phyloP scores from a whole-genome alignment of 257 asterid species.

The Dorcoceras hygrometricum region DNA sequence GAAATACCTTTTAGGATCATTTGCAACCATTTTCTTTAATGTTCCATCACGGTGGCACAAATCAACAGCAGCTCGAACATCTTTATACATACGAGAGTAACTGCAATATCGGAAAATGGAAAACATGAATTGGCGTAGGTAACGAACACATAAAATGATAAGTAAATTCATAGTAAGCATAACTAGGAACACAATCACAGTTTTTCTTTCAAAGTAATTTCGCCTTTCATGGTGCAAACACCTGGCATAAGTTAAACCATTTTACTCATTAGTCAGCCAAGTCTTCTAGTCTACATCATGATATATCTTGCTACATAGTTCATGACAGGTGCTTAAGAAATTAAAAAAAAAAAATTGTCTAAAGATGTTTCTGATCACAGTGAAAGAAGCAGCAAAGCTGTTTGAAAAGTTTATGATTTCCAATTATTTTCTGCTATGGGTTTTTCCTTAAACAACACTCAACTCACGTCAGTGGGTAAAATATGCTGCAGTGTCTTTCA shows the following conservation, averaged over 20 bases:
- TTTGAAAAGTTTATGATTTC: neutral
- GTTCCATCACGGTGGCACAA: slow-evolving; percentile 99
- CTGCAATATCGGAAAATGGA: slow-evolving; percentile 43
- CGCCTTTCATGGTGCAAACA: slow-evolving; percentile 7
- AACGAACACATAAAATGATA: slow-evolving; percentile 9
- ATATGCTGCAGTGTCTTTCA: neutral
- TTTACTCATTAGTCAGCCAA: neutral
- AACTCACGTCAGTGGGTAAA: neutral
- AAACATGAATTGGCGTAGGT: slow-evolving; percentile 23
- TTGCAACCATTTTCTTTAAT: slow-evolving; percentile 89
- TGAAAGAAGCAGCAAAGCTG: neutral
- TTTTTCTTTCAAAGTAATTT: slow-evolving; percentile 7
- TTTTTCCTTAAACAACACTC: no score
- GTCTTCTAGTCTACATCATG: neutral
- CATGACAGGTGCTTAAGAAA: neutral
- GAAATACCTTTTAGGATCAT: slow-evolving; percentile 79
- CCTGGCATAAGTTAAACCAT: neutral
- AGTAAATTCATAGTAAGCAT: slow-evolving; percentile 10
- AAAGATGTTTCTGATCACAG: neutral
- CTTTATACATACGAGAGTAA: slow-evolving; percentile 81
- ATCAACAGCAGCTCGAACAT: slow-evolving; percentile 97
- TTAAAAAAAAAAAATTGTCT: neutral
- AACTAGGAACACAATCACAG: neutral
- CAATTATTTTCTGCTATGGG: neutral
- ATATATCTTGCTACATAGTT: neutral